Evolutionary conservation across 192 early-diverging fungal species (phyloP).

Genomic region (Lunasporangiospora selenospora): DNA sequence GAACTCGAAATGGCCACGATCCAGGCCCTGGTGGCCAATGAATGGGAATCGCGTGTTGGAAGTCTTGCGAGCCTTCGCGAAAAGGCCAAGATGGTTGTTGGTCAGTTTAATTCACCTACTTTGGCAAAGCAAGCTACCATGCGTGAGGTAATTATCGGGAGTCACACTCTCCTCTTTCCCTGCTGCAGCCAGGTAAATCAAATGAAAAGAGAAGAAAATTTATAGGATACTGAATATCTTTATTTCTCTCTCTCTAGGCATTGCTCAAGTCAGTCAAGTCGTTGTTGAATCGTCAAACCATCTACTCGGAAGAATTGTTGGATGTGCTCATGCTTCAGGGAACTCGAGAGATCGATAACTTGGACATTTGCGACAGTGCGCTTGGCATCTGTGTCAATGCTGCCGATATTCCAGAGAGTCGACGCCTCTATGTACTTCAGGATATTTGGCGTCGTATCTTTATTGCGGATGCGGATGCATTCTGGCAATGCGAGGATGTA

Average conservation of each 20-base stretch:
- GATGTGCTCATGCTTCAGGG: slow-evolving; percentile 32
- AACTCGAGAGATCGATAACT: slow-evolving; percentile 11
- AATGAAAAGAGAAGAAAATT: too few relatives aligned
- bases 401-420: slow-evolving; percentile 34
- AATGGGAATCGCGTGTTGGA: slow-evolving; percentile 6
- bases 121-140: slow-evolving; percentile 12
- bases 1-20: slow-evolving; percentile 31
- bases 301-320: slow-evolving; percentile 32
- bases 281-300: slow-evolving; percentile 16
- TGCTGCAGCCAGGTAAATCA: not conserved
- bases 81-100: slow-evolving; percentile 13
- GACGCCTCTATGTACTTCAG: slow-evolving; percentile 30
- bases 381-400: slow-evolving; percentile 34
- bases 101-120: slow-evolving; percentile 9
- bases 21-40: slow-evolving; percentile 20
- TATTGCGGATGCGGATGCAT: slow-evolving; percentile 6
- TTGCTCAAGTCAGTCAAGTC: not conserved
- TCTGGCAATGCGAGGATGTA: slow-evolving; percentile 23
- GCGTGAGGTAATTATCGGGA: slow-evolving; percentile 6
- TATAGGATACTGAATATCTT: too few relatives aligned
- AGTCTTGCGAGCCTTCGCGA: slow-evolving; percentile 7
- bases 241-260: slow-evolving; percentile 8
- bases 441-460: slow-evolving; percentile 47
- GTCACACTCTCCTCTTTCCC: not conserved
- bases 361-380: slow-evolving; percentile 17